These are phyloP conservation scores for Penicillium chermesinum DNA, from an alignment of 495 filamentous ascomycete genomes.

Conservation along the genomic window DNA sequence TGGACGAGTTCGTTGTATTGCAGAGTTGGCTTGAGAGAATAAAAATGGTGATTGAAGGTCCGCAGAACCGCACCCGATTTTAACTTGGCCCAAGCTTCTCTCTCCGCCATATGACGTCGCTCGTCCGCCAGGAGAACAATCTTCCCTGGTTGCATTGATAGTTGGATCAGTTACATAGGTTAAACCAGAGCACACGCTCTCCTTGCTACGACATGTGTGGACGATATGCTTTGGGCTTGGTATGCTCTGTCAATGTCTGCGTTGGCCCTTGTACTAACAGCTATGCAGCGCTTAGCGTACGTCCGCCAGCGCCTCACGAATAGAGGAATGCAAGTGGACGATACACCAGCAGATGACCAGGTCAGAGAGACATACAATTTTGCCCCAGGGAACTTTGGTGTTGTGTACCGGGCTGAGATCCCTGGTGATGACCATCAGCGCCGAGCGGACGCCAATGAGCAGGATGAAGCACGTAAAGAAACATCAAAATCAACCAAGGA, in stretches of 20 bases:
- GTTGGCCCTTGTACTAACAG: slow-evolving; percentile 9
- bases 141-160: background rate
- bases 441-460: background rate
- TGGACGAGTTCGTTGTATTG: background rate
- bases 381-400: slow-evolving; percentile 78
- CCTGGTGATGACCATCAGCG: slow-evolving; percentile 38
- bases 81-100: slow-evolving; percentile 24
- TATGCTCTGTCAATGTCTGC: slow-evolving; percentile 36
- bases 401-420: slow-evolving; percentile 77
- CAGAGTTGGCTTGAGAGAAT: background rate
- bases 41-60: background rate
- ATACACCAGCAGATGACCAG: slow-evolving; percentile 68
- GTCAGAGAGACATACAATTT: slow-evolving; percentile 87
- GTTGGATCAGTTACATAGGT: too few species aligned
- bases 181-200: too few species aligned
- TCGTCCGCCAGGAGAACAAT: background rate
- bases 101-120: slow-evolving; percentile 31
- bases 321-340: slow-evolving; percentile 70
- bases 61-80: slow-evolving; percentile 19
- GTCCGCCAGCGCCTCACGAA: slow-evolving; percentile 66
- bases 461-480: slow-evolving; percentile 9
- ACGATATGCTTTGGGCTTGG: slow-evolving; percentile 74
- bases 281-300: slow-evolving; percentile 53
- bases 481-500: slow-evolving; percentile 2
- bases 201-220: too few species aligned